Percentiles rank a stretch among this genome's conserved stretches.
Conservation (phyloP, 2,329 filamentous ascomycete species). For the Trichoderma brevicompactum region DNA sequence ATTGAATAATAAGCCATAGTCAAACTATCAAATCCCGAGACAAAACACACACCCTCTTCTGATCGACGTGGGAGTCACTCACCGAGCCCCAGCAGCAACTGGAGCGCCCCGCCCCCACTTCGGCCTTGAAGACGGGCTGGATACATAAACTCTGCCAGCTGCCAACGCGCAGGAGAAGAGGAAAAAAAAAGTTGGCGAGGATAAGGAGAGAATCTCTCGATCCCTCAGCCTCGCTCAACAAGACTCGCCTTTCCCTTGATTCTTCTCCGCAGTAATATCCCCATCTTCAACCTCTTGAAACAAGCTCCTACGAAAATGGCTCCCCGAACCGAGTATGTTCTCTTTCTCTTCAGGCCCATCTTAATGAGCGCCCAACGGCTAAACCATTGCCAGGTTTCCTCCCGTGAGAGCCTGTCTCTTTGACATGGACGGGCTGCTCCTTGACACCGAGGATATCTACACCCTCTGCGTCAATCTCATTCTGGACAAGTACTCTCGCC, state of each 20-base stretch:
- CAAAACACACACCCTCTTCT: too few relatives aligned
- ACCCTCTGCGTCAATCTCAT: slow-evolving; percentile 82
- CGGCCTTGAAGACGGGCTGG: not conserved
- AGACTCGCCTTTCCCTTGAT: not conserved
- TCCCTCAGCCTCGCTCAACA: not conserved
- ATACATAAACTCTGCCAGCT: not conserved
- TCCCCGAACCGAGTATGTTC: slow-evolving; percentile 50
- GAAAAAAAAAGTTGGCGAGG: slow-evolving; percentile 1
- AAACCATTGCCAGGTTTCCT: slow-evolving; percentile 61
- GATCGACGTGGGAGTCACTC: not conserved
- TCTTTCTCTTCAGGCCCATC: not conserved
- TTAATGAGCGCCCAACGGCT: not conserved
- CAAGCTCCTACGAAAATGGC: slow-evolving; percentile 42
- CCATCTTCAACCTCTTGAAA: not conserved
- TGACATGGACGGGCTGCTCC: slow-evolving; percentile 96
- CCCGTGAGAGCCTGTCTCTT: slow-evolving; percentile 90
- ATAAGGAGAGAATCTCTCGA: not conserved
- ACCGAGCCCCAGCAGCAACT: not conserved
- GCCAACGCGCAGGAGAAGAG: not conserved
- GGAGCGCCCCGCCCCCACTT: slow-evolving; percentile 23
- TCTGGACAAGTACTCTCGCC: slow-evolving; percentile 73
- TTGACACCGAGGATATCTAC: slow-evolving; percentile 92
- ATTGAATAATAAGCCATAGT: not conserved
- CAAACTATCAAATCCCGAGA: not conserved
- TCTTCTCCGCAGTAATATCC: not conserved